Base-by-base conservation (phyloP, 345 rosid species). In the Aquilaria sinensis region DNA sequence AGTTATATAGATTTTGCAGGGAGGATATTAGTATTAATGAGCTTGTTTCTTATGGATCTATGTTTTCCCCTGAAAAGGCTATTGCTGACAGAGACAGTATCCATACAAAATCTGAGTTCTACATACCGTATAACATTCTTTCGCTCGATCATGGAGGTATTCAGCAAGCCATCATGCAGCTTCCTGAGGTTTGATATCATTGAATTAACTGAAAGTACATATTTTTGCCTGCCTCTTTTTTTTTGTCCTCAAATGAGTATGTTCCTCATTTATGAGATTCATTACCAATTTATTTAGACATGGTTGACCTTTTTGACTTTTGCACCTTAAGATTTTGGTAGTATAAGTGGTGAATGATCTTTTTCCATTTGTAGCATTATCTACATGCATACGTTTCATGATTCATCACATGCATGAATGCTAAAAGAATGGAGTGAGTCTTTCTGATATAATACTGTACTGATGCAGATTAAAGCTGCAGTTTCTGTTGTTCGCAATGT, bases 71-170 rank as follows among this genome's bases (percentile, higher is more conserved):
- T 73, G 67, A 16, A 67, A 72, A 87, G 98, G 90, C 91, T 77
- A 69, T 78, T 58, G 83, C 83, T 61, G 87, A 85, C 55, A 72
- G 80, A 72, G 87, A 86, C 12, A 68, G 67, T 63, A 73, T 73
- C 60, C 83, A 71, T n/a, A 75, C 66, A n/a, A 82, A 75, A 72
- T 68, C 90, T 32, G 85, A 76, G 56, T 70, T 84, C 70, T 84
- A 80, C 65, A 85, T 90, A 49, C 87, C 93, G 0, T 92, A 84
- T 77, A 93, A 93, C 82, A 89, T 93, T 77, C 96, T 93, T 71
- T 96, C 97, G 61, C 94, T 90, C 33, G 89, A 75, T 68, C 79
- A 80, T 60, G 97, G 97, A 81, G 88, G 87, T 32, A 77, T 77
- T 78, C 92, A 75, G 83, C 97, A 86, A 32, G 81, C 92, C 67